A percentile compares a stretch with the other conserved stretches of the same genome.
These are phyloP conservation scores for Pythium grandisporangium DNA, from an alignment of 352 stramenopile genomes.

Conservation along the genomic window DNA sequence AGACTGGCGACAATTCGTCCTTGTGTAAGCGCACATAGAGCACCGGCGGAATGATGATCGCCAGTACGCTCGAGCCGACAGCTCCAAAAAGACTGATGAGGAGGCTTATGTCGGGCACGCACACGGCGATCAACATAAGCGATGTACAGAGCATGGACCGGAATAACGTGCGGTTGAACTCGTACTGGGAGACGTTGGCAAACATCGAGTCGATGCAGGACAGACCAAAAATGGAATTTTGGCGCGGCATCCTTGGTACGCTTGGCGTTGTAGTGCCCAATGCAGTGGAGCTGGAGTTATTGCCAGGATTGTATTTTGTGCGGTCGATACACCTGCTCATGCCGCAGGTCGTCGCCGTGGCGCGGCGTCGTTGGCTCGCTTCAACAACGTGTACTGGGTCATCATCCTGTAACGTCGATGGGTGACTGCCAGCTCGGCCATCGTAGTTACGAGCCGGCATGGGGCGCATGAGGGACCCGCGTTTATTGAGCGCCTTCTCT, in stretches of 20 bases:
- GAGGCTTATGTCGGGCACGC: conserved; percentile 55
- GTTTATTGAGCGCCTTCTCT: conserved; percentile 43
- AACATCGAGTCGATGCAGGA: conserved; percentile 31
- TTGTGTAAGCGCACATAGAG: conserved; percentile 43
- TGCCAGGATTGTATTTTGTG: background rate
- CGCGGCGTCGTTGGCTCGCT: conserved; percentile 16
- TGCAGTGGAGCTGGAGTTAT: too few relatives aligned
- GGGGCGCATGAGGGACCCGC: conserved; percentile 28
- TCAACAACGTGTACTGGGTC: conserved; percentile 14
- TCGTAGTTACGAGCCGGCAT: too few relatives aligned
- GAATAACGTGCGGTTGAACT: conserved; percentile 73
- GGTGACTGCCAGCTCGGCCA: too few relatives aligned
- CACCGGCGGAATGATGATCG: conserved; percentile 63
- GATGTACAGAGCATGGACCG: conserved; percentile 73
- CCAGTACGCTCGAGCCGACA: conserved; percentile 72
- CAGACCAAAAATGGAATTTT: too few relatives aligned
- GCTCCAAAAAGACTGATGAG: conserved; percentile 78
- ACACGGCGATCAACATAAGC: conserved; percentile 69
- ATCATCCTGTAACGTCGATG: too few relatives aligned
- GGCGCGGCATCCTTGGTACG: too few relatives aligned
- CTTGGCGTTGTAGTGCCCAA: background rate
- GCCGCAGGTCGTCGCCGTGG: conserved; percentile 15
- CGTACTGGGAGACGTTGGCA: conserved; percentile 51
- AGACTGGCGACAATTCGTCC: conserved; percentile 23
- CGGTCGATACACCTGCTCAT: conserved; percentile 9